Base-by-base conservation (phyloP, 164 flowering plant species). In the Sextonia rubra region DNA sequence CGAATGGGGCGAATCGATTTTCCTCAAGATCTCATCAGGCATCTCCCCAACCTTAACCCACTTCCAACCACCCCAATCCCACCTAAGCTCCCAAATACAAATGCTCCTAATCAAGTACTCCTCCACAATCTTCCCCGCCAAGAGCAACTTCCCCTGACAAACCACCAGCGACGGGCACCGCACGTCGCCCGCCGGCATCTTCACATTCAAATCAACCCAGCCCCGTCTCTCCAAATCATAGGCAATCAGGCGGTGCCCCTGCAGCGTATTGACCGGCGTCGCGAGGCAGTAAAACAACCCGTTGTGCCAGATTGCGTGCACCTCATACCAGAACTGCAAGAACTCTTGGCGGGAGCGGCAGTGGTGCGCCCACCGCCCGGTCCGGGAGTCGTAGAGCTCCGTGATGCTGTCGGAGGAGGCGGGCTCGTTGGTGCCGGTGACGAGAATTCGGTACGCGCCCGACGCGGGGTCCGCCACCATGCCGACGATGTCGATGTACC, bases 71-170 rank as follows among this genome's bases (percentile, higher is more conserved):
- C 58, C 81, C 80, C 66, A 32, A 60, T 69, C 81, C 80, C 44
- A 48, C 14, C 32, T 69, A 71, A 79, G 75, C 66, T 79, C 79
- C 81, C 77, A 79, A 23, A 76, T 67, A 72, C 81, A 79, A 7
- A 79, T 73, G 75, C 74, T 76, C 69, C 76, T 73, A 69, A 73
- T 76, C 72, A 76, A 47, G 71, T 76, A 76, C 70, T 79, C 81
- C 70, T 73, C 76, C 73, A 76, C 78, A 76, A 79, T 76, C 74
- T 79, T 79, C 63, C 81, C 81, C 2, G 77, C 69, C 74, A 79
- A 67, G 23, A 75, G 25, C 62, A 79, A 62, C 71, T 66, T 79
- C 20, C 69, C 81, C 47, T 47, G 55, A 76, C 81, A 79, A 6
- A 79, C 47, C 3, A 79, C 74, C 71, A 79, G 68, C 26, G 81